Base-by-base conservation (phyloP, 352 stramenopile genomes). In the Peronosclerospora sorghi region DNA sequence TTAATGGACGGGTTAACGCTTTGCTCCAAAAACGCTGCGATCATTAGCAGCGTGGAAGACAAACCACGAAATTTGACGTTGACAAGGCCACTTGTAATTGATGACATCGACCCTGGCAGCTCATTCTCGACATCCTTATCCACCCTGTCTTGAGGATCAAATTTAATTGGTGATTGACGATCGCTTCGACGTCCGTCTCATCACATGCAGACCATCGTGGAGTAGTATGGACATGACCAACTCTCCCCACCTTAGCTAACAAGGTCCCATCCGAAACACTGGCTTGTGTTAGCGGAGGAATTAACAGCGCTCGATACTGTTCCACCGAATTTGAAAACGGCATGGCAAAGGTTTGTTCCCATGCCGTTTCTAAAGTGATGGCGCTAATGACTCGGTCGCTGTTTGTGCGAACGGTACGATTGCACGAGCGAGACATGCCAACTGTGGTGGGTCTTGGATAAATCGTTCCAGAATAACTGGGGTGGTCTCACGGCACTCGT, bases 391-490 rank as follows among this genome's bases (percentile, higher is more conserved):
- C 20, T 53, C 38, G 10, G 14, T 43, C 29, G 39, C 44, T 15
- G 45, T 43, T 34, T 62, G 60, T 19, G 39, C 45, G 5, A 47
- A 46, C 8, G 57, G 46, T 2, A 42, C 20, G 10, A 69, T 54
- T 4, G 53, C 44, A 13, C 41, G 50, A 28, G 64, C 67, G n/a
- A 75, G 51, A 15, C 36, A 30, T 21, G 61, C 29, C n/a, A 79
- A 63, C 18, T 79, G 54, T 0, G 47, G 50, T 9, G 68, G 53
- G 41, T 81, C 68, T 10, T 70, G 45, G 2, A 48, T 51, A 38
- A 72, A 41, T 81, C 65, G 4, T 59, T 51, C 68, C 68, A 81
- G 34, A 81, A 81, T 2, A 49, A 27, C 32, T 61, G 54, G 14
- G 68, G 59, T 7, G 54, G 27, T 15, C 53, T 38, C n/a, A 61